Conservation (phyloP, 768 basidiomycete genomes). For the Guyanaporus albipodus region DNA sequence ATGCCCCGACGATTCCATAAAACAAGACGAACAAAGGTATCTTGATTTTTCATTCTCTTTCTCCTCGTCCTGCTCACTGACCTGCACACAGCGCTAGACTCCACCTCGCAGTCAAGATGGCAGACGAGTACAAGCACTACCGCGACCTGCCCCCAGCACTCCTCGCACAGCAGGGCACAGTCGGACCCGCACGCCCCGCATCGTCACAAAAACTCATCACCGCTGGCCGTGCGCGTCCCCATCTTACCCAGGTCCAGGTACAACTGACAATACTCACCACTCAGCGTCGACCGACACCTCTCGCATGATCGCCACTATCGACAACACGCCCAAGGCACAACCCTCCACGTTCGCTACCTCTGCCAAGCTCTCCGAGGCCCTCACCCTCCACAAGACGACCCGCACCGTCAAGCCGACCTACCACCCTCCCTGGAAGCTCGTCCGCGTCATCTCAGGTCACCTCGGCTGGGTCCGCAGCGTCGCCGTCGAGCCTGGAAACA, state of each 20-base stretch:
- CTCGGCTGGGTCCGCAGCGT: slow-evolving; percentile 96
- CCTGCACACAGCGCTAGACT: slow-evolving; percentile 47
- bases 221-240: slow-evolving; percentile 52
- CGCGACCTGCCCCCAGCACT: slow-evolving; percentile 81
- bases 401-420: slow-evolving; percentile 93
- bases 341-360: slow-evolving; percentile 69
- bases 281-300: slow-evolving; percentile 46
- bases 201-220: slow-evolving; percentile 62
- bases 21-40: slow-evolving; percentile 75
- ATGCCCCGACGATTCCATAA: slow-evolving; percentile 53
- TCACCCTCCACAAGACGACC: slow-evolving; percentile 89
- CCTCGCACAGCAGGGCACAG: slow-evolving; percentile 73
- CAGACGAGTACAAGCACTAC: slow-evolving; percentile 84
- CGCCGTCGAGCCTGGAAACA: slow-evolving; percentile 95
- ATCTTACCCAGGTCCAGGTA: not conserved
- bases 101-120: slow-evolving; percentile 78
- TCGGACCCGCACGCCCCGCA: slow-evolving; percentile 74
- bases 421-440: slow-evolving; percentile 94
- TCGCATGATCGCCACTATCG: slow-evolving; percentile 68
- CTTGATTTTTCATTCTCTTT: too few relatives aligned
- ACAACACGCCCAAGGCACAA: slow-evolving; percentile 63
- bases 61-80: not conserved
- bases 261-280: slow-evolving; percentile 2
- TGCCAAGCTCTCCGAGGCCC: slow-evolving; percentile 76
- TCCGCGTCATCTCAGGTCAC: slow-evolving; percentile 96